Evolutionary conservation across 1,139 yeast species (phyloP), one percentile per base, ranked within the genome.

Genomic region (Yamadazyma triangularis): DNA sequence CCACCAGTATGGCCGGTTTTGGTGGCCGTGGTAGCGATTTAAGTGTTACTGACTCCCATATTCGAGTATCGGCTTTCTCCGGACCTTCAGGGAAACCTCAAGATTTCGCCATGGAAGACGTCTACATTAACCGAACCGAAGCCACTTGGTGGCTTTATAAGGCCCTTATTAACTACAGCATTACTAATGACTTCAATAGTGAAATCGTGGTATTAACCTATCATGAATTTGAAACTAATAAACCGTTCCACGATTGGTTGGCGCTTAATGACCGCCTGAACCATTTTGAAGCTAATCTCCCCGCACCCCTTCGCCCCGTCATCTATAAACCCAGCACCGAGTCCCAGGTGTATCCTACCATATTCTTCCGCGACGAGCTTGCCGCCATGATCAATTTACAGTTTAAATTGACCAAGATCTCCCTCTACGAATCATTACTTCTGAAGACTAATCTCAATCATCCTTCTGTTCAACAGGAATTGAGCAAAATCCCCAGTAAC

Each of bases 111-210:
- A 21, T 8, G 6, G 30, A 34, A 15, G 33, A 26, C n/a, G 22
- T 38, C 12, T 36, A 39, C 12, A 36, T 50, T 8, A 41, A 41
- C 24, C 42, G 41, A 33, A 41, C 45, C 28, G 51, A 47, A 18
- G 44, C 55, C 4, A 39, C 52, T 15, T 65, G 69, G 70, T 66
- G 70, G 70, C 42, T 59, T 23, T 60, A 63, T 33, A 53, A 58
- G 36, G 49, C 63, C 25, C 41, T 59, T 23, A 33, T 59, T 11
- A 51, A 53, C 29, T 56, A 51, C 34, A 51, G 62, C 33, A 38
- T 45, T 15, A 48, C 61, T 25, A 55, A 53, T 36, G 67, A 63
- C 24, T 59, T 60, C 36, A 44, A 48, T 25, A 42, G 51, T 31
- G 47, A 49, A 22, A 47, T 51, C 6, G 47, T 44, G 8, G 69